Conservation (phyloP, 768 basidiomycete species). For the Strobilomyces dryophilus region DNA sequence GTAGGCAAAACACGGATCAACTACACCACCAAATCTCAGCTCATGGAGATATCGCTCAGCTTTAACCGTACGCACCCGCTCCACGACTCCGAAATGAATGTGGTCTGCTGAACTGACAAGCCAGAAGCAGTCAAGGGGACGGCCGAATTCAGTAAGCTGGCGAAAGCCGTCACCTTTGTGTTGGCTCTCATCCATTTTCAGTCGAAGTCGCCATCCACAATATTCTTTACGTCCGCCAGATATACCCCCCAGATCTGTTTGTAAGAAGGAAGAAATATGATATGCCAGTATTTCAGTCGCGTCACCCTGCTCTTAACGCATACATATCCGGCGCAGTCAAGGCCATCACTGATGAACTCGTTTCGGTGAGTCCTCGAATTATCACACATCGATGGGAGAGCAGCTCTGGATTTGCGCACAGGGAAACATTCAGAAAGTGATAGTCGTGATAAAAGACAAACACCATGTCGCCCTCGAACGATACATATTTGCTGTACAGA, state of each 20-base stretch:
- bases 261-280: constrained; percentile 85
- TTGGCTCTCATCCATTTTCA: constrained; percentile 29
- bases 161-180: background rate
- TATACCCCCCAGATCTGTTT: constrained; percentile 90
- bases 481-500: constrained; percentile 84
- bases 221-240: constrained; percentile 84
- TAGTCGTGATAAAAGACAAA: constrained; percentile 81
- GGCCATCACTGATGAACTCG: constrained; percentile 75
- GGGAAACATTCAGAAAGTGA: constrained; percentile 78
- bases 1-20: constrained; percentile 18
- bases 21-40: background rate
- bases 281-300: constrained; percentile 86
- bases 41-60: constrained; percentile 27
- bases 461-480: constrained; percentile 82
- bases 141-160: constrained; percentile 63
- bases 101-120: constrained; percentile 7
- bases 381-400: background rate
- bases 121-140: constrained; percentile 63
- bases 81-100: background rate
- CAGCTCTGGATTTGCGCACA: constrained; percentile 25
- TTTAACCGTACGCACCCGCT: constrained; percentile 34
- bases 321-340: constrained; percentile 89
- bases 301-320: constrained; percentile 84
- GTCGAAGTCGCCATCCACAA: constrained; percentile 94
- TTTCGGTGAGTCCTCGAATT: constrained; percentile 40